Evolutionary conservation across 257 asterid species (phyloP), one percentile per base, ranked within the genome.

Genomic region (Scutellaria barbata): DNA sequence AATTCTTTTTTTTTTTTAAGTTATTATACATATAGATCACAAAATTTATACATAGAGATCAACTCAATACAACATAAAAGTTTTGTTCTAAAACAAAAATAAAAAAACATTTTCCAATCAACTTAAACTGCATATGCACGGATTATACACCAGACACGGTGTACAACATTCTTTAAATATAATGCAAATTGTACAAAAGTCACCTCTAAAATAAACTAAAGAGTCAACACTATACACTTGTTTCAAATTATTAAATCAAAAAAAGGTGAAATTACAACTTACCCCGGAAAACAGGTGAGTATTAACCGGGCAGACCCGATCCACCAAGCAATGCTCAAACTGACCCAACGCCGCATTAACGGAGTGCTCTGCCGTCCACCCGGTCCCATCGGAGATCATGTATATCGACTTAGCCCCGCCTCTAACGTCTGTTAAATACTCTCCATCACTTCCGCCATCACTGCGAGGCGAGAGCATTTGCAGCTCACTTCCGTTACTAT

Each of bases 231-330:
- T 1, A 1, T 22, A 22, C 7, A 51, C 7, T 9, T 0, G 33
- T 16, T 51, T 51, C 57, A 51, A 14, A 51, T 51, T 51, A 63
- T 2, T 14, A 43, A 42, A 12, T 22, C 54, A 48, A n/a, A 39
- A 2, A 41, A 12, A 10, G 6, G 17, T 50, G 10, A 40, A 68
- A 65, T 40, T 2, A 7, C 65, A n/a, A 80, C 85, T 69, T 78
- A 93, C 98, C 86, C 97, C 97, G 2, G 98, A 90, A 75, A 94
- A 94, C 81, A 94, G 76, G 82, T 94, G 96, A 22, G 98, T 94
- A 73, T 80, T 89, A 54, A 90, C 93, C 0, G 96, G 81, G 80
- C 98, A 90, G 72, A 69, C 88, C 50, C 96, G 88, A 72, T 93
- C 96, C 59, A 85, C 89, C 87, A 93, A 86, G 66, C 98, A 90